Base-by-base conservation (phyloP, 257 asterid genomes). In the Henckelia pumila region DNA sequence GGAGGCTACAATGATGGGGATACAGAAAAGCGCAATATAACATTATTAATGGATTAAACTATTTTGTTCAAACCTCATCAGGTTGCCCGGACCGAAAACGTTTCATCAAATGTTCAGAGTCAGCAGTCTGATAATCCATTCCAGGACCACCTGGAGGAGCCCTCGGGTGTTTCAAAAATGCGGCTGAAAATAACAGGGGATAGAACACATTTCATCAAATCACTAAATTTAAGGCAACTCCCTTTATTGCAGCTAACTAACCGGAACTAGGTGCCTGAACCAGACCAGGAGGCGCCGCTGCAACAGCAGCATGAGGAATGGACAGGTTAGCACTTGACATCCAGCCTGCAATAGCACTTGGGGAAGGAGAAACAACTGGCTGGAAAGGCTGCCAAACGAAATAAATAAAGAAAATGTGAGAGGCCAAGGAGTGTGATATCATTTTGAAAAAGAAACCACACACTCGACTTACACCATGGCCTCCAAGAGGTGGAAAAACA, bases 271-370 rank as follows among this genome's bases (percentile, higher is more conserved):
- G 79, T 29, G 82, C 73, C 79, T 83, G 88, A 66, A 83, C 78
- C 29, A 80, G 81, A 67, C 84, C 80, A 58, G 76, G 84, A 71
- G 88, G 84, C 60, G 82, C 55, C 17, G 21, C 55, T 6, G 55
- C 55, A 47, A 83, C 79, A 64, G 79, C 82, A 62, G 77, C 82
- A 7, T 83, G 88, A 60, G 86, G 79, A 32, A 83, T 80, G 61
- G 88, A 76, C 49, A 75, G 79, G 76, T 81, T 78, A 78, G 96
- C 83, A 81, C 81, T 74, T 66, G 98, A 87, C 98, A 91, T 91
- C 98, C 98, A 91, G 68, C 96, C 94, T 6, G 95, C 94, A 25
- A 87, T 85, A 49, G 96, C 94, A 87, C 86, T 84, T 77, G 95
- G 95, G 66, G 79, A 60, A 47, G 97, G 96, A 56, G 88, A 80